These are phyloP conservation scores for Cetraspora pellucida DNA, from an alignment of 192 early-diverging fungal genomes.

Conservation along the genomic window DNA sequence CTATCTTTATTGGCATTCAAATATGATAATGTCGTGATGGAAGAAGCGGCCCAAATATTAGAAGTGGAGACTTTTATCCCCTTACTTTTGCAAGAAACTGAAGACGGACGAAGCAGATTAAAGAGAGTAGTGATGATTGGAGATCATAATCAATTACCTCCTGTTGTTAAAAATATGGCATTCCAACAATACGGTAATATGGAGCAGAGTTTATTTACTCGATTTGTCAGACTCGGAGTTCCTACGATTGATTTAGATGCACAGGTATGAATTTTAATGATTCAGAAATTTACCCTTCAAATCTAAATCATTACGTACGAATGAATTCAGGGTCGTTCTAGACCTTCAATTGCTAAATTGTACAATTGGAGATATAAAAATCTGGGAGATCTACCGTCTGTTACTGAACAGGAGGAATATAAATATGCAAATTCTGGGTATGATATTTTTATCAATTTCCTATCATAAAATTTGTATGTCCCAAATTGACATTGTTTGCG, in stretches of 20 bases:
- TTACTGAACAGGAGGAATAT: constrained; percentile 55
- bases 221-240: constrained; percentile 93
- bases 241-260: constrained; percentile 84
- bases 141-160: constrained; percentile 96
- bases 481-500: background rate
- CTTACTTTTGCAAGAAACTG: constrained; percentile 76
- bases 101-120: constrained; percentile 66
- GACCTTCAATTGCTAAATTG: constrained; percentile 77
- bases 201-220: constrained; percentile 93
- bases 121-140: constrained; percentile 95
- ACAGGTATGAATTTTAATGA: constrained; percentile 49
- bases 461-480: background rate
- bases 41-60: constrained; percentile 94
- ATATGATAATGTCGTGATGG: constrained; percentile 95
- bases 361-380: constrained; percentile 84
- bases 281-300: background rate
- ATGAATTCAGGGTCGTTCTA: constrained; percentile 73
- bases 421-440: constrained; percentile 71
- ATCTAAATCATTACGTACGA: background rate
- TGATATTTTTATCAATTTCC: background rate
- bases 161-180: constrained; percentile 87
- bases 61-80: constrained; percentile 97
- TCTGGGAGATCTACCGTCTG: constrained; percentile 68
- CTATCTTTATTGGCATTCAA: constrained; percentile 88
- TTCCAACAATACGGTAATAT: constrained; percentile 87